Base-by-base conservation (phyloP, 2,329 filamentous ascomycete genomes). In the Tolypocladium album region DNA sequence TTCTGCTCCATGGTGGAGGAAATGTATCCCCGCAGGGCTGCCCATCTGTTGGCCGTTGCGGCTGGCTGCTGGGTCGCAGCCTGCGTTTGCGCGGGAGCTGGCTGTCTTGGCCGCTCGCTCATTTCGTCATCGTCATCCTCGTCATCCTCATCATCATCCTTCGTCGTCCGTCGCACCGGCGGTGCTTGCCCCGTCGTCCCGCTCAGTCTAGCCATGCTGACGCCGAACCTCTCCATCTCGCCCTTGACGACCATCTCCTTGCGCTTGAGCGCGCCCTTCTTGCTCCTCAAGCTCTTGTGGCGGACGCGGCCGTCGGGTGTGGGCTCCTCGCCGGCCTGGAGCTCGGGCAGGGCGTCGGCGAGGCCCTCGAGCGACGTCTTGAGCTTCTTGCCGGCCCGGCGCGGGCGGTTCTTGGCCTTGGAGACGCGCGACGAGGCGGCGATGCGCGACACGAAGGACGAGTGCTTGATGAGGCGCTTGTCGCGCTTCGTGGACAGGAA, bases 1-100 rank as follows among this genome's bases (percentile, higher is more conserved):
- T 93, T 93, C 73, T 90, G 88, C 75, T 96, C 90, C 86, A 96
- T 90, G 1, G 90, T 97, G 50, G 87, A 82, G 1, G 89, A 88
- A 58, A 97, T 95, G 70, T 93, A 95, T 12, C 80, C 86, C 67
- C 92, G 84, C 72, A 97, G 72, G 20, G 91, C 90, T 38, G 88
- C 88, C 88, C 91, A 97, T 59, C 89, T 79, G 67, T 80, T 84
- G 12, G 82, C 76, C 20, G 81, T 84, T 13, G 75, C 71, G 9
- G 72, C 66, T 6, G 65, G 61, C 40, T 62, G 60, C 20, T 60
- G 59, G 12, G 64, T 50, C 6, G 61, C 58, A 12, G 64, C 57
- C 13, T 40, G 57, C 34, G 63, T 47, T 27, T 58, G 56, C n/a
- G 61, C 60, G 57, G 63, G 64, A 11, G 61, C 64, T 13, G 50